Percentiles rank a stretch among this genome's conserved stretches.
These are phyloP conservation scores for Plasmodium cynomolgi DNA, from an alignment of 169 alveolate species.

Conservation along the genomic window DNA sequence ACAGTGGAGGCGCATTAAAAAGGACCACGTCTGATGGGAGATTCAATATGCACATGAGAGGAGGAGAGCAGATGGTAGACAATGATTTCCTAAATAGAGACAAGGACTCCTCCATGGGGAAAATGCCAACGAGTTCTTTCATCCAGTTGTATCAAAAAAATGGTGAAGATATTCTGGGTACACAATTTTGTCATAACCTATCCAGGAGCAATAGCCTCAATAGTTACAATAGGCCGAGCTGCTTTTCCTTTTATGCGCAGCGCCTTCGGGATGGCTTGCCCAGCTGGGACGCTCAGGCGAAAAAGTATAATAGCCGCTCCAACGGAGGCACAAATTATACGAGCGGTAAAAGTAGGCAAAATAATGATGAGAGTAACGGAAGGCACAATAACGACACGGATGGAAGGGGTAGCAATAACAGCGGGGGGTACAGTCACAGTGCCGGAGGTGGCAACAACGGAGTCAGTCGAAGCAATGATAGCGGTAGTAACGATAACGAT, in stretches of 20 bases:
- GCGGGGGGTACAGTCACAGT: background rate
- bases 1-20: background rate
- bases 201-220: background rate
- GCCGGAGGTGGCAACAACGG: background rate
- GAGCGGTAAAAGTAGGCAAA: background rate
- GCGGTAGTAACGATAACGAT: background rate
- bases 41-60: background rate
- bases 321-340: background rate
- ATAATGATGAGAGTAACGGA: background rate
- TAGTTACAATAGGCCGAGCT: background rate
- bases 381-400: background rate
- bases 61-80: background rate
- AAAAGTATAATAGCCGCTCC: background rate
- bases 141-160: background rate
- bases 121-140: background rate
- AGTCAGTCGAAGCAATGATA: background rate
- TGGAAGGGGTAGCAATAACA: background rate
- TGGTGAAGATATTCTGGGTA: background rate
- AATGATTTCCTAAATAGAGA: background rate
- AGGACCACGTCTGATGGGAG: background rate
- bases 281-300: background rate
- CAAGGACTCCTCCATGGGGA: background rate
- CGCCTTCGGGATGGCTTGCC: background rate
- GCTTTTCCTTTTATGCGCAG: background rate
- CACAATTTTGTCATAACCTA: background rate